phyloP scores from a whole-genome alignment of 108 stramenopile genomes.

The Cyclostephanos tholiformis region DNA sequence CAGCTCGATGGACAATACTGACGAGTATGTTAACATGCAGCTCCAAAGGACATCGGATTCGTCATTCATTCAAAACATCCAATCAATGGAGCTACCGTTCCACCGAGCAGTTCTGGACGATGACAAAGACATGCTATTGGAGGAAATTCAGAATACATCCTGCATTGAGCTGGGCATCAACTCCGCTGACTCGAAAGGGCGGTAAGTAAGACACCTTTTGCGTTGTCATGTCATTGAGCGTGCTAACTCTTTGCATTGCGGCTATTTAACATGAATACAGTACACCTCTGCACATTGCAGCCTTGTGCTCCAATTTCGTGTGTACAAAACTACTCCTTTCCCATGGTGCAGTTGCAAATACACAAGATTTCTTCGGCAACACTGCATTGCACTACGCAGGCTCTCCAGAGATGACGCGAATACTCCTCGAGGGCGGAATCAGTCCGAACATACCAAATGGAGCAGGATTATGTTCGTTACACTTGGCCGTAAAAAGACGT shows the following conservation, averaged over 20 bases:
- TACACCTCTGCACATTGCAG: conserved; percentile 81
- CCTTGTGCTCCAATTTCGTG: conserved; percentile 45
- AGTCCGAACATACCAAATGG: conserved; percentile 90
- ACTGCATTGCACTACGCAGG: conserved; percentile 77
- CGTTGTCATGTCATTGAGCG: neutral
- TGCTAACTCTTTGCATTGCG: neutral
- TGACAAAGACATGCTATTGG: conserved; percentile 27
- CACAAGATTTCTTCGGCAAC: conserved; percentile 77
- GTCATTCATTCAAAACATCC: conserved; percentile 8
- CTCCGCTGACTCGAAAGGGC: conserved; percentile 35
- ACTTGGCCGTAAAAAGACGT: conserved; percentile 72
- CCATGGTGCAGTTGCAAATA: conserved; percentile 64
- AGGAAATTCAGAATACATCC: conserved; percentile 28
- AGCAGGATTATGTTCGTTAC: conserved; percentile 79
- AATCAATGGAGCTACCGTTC: conserved; percentile 26
- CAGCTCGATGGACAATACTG: conserved; percentile 16
- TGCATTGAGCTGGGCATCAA: conserved; percentile 42
- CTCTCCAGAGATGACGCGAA: conserved; percentile 42
- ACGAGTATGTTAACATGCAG: conserved; percentile 8
- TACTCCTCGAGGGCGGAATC: conserved; percentile 67
- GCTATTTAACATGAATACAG: conserved; percentile 6
- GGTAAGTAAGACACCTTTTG: conserved; percentile 11
- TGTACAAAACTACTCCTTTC: conserved; percentile 56
- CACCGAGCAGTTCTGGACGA: conserved; percentile 35
- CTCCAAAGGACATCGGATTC: conserved; percentile 22